Conservation (phyloP, 2,329 filamentous ascomycete species). For the Aaosphaeria pasadenensis region DNA sequence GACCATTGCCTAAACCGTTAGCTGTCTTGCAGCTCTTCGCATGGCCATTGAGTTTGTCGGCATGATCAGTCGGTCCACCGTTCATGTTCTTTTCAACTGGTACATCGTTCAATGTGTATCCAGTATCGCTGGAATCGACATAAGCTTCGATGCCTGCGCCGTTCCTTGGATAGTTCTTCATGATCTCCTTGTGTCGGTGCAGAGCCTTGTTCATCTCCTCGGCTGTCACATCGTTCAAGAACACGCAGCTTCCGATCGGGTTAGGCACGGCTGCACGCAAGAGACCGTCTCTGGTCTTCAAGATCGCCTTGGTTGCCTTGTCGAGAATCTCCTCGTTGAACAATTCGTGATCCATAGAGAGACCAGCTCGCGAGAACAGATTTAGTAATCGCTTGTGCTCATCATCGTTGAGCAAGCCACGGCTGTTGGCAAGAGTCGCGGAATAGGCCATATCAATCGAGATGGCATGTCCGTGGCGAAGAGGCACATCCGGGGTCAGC, state of each 20-base stretch:
- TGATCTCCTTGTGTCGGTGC: constrained; percentile 60
- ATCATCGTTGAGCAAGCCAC: constrained; percentile 58
- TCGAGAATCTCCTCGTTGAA: constrained; percentile 66
- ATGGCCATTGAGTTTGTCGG: not conserved
- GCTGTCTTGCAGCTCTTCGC: not conserved
- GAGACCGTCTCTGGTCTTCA: constrained; percentile 68
- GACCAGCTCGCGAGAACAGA: constrained; percentile 66
- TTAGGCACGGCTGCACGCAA: constrained; percentile 67
- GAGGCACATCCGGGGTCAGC: constrained; percentile 64
- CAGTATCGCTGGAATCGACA: constrained; percentile 61
- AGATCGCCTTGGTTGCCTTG: constrained; percentile 64
- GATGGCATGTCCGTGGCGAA: constrained; percentile 71
- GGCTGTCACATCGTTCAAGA: constrained; percentile 64
- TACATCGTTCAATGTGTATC: constrained; percentile 2
- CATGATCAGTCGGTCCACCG: not conserved
- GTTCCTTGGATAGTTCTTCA: constrained; percentile 60
- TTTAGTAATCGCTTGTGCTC: constrained; percentile 63
- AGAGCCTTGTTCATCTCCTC: constrained; percentile 63
- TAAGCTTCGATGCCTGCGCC: constrained; percentile 67
- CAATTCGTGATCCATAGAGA: constrained; percentile 68
- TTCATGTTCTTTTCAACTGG: constrained; percentile 1
- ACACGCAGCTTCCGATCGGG: constrained; percentile 64
- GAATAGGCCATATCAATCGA: constrained; percentile 76
- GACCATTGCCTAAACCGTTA: not conserved
- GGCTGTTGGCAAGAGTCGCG: constrained; percentile 62